Conservation (phyloP, 2,329 filamentous ascomycete genomes). For the Podosphaera xanthii region DNA sequence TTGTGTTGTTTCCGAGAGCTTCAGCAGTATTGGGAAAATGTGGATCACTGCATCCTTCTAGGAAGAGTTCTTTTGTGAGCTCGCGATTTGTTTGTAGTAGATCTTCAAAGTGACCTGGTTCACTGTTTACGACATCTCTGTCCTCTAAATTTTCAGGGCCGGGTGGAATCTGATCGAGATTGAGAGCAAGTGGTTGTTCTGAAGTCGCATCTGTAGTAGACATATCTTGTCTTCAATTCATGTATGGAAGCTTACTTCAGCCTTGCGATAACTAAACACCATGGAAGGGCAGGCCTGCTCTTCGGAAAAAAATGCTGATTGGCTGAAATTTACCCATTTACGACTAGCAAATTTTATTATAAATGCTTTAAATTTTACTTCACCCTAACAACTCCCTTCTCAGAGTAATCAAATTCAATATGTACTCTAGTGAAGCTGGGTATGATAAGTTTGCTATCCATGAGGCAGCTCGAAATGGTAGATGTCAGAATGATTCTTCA, state of each 20-base stretch:
- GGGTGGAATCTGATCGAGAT: not conserved
- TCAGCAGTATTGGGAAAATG: constrained; percentile 7
- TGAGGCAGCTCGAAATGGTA: constrained; percentile 65
- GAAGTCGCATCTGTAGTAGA: not conserved
- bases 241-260: not conserved
- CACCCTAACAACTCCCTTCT: not conserved
- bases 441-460: constrained; percentile 22
- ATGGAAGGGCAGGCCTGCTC: not conserved
- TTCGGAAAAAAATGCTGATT: not conserved
- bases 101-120: not conserved
- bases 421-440: not conserved
- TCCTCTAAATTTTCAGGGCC: not conserved
- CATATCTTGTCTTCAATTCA: not conserved
- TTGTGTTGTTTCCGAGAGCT: constrained; percentile 11
- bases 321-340: not conserved
- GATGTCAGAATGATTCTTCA: constrained; percentile 28
- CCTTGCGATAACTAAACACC: not conserved
- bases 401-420: not conserved
- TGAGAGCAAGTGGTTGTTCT: not conserved
- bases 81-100: not conserved
- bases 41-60: not conserved
- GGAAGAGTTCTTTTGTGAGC: constrained; percentile 1
- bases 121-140: not conserved
- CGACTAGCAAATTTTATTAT: no score
- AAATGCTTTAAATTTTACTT: no score